Conservation (phyloP, 108 stramenopile species). For the Stephanodiscus minutulus region DNA sequence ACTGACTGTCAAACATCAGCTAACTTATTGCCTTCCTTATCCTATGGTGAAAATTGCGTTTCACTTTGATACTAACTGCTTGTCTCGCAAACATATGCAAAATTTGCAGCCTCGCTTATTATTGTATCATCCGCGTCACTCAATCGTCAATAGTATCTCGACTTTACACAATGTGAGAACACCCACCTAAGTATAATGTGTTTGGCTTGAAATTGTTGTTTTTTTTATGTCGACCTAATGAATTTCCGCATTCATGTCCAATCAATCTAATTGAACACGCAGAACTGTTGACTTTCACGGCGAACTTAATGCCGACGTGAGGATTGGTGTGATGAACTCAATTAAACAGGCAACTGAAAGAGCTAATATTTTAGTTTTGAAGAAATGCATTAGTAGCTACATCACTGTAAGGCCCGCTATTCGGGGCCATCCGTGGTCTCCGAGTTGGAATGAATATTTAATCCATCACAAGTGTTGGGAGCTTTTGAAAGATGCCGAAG, state of each 20-base stretch:
- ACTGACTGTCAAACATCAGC: background rate
- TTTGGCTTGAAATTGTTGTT: background rate
- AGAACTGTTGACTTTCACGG: constrained; percentile 66
- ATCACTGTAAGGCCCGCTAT: constrained; percentile 41
- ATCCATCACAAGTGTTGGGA: constrained; percentile 72
- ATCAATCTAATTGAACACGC: constrained; percentile 12
- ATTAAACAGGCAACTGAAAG: constrained; percentile 41
- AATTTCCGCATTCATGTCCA: constrained; percentile 7
- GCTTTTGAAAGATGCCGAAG: constrained; percentile 67
- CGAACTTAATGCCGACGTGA: constrained; percentile 48
- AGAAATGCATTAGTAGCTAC: constrained; percentile 57
- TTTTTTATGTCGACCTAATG: background rate
- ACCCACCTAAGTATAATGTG: too few relatives aligned
- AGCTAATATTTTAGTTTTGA: constrained; percentile 56
- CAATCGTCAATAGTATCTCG: constrained; percentile 14
- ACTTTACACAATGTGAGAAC: background rate
- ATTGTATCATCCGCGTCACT: constrained; percentile 60
- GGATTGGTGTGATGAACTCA: constrained; percentile 46
- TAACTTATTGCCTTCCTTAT: background rate
- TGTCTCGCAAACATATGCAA: background rate
- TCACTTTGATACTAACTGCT: background rate
- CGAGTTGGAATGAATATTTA: constrained; percentile 48
- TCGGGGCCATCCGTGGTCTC: constrained; percentile 16
- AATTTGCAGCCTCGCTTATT: constrained; percentile 39
- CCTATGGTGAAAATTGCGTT: background rate